phyloP scores from a whole-genome alignment of 2,329 filamentous ascomycete genomes.

The Ophiocordyceps camponoti-saundersi region DNA sequence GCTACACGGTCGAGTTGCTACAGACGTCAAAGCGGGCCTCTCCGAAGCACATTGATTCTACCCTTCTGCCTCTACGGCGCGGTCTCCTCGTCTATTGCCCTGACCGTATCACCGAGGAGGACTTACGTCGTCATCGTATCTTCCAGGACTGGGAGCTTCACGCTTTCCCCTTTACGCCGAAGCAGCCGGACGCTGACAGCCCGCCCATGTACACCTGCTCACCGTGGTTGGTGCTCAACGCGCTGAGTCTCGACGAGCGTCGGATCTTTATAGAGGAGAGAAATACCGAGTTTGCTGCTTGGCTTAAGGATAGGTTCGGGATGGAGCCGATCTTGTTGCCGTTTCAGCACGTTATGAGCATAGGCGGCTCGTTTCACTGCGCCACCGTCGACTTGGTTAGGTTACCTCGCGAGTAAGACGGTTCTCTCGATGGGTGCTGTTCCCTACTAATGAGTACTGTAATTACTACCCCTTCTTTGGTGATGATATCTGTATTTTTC shows the following conservation, averaged over 20 bases:
- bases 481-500: no score
- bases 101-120: not conserved
- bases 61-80: conserved; percentile 1
- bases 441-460: no score
- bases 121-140: not conserved
- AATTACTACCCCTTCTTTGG: no score
- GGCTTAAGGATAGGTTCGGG: not conserved
- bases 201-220: conserved; percentile 2
- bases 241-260: conserved; percentile 1
- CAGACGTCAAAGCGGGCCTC: not conserved
- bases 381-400: conserved; percentile 1
- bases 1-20: conserved; percentile 1
- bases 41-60: conserved; percentile 2
- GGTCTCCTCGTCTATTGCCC: conserved; percentile 1
- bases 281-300: conserved; percentile 1
- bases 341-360: conserved; percentile 1
- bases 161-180: not conserved
- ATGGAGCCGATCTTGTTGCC: conserved; percentile 2
- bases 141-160: conserved; percentile 1
- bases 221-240: conserved; percentile 2
- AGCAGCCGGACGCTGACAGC: not conserved
- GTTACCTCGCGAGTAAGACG: no score
- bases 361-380: conserved; percentile 2
- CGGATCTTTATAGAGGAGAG: conserved; percentile 1
- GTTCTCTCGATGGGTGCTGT: no score